Evolutionary conservation across 768 basidiomycete genomes (phyloP).

Genomic region (Agrocybe pediades): DNA sequence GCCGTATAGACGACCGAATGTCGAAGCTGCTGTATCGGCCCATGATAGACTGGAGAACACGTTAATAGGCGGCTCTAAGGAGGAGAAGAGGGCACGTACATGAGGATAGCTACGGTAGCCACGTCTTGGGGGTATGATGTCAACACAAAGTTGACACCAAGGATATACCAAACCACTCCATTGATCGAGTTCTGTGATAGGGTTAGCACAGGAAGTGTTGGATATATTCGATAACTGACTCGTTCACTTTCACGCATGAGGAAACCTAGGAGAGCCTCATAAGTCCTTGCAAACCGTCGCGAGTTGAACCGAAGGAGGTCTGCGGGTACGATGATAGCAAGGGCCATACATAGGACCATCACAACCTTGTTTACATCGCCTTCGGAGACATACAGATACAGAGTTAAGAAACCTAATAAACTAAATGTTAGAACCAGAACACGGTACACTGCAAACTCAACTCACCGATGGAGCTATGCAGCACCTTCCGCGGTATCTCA

Average conservation of each 20-base stretch:
- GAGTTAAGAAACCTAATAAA: constrained; percentile 42
- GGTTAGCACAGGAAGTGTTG: background rate
- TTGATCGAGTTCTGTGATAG: constrained; percentile 63
- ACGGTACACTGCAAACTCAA: constrained; percentile 1
- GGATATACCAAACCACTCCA: constrained; percentile 89
- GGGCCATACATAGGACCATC: constrained; percentile 60
- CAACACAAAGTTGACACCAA: constrained; percentile 82
- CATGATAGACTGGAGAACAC: constrained; percentile 74
- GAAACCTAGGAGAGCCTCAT: constrained; percentile 73
- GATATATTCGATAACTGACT: constrained; percentile 33
- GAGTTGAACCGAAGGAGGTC: constrained; percentile 76
- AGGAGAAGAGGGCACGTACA: constrained; percentile 50
- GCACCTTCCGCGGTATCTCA: constrained; percentile 86
- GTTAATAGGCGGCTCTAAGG: background rate
- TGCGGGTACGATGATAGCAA: constrained; percentile 69
- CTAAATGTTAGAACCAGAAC: constrained; percentile 4
- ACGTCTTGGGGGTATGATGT: constrained; percentile 81
- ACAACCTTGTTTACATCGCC: constrained; percentile 70
- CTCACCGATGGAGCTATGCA: constrained; percentile 90
- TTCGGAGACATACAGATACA: constrained; percentile 44
- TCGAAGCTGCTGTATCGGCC: constrained; percentile 95
- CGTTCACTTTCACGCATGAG: constrained; percentile 91
- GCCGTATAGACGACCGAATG: constrained; percentile 85
- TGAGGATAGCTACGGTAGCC: constrained; percentile 86
- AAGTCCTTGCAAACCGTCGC: constrained; percentile 64